Conservation (phyloP, 1,139 yeast species). For the Zhuliangozyma parablackwelliae region DNA sequence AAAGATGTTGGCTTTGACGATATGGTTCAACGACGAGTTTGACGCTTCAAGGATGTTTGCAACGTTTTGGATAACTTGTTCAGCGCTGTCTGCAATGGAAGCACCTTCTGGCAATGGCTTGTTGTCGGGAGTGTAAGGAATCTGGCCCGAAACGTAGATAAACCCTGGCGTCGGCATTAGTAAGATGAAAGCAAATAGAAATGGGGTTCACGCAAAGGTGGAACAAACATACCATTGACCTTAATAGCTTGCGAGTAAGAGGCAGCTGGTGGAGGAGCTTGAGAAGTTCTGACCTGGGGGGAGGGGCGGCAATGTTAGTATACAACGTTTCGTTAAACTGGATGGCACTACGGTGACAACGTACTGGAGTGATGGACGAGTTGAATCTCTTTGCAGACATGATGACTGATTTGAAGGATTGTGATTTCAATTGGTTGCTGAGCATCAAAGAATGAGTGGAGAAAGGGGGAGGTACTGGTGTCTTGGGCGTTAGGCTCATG, state of each 20-base stretch:
- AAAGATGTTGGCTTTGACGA: conserved; percentile 83
- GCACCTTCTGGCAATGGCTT: conserved; percentile 70
- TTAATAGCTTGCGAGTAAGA: conserved; percentile 92
- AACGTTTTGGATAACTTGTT: conserved; percentile 77
- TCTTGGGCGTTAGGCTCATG: too few relatives aligned
- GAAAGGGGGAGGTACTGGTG: background rate
- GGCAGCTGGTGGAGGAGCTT: conserved; percentile 95
- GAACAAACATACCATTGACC: conserved; percentile 60
- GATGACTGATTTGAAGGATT: conserved; percentile 16
- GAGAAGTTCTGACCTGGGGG: conserved; percentile 54
- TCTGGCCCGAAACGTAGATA: conserved; percentile 91
- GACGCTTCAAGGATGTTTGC: conserved; percentile 74
- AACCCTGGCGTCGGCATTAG: conserved; percentile 41
- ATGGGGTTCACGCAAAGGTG: too few relatives aligned
- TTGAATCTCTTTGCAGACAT: conserved; percentile 21
- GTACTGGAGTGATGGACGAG: conserved; percentile 44
- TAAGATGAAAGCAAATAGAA: background rate
- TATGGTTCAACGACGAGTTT: conserved; percentile 73
- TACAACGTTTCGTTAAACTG: background rate
- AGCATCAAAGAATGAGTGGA: conserved; percentile 12
- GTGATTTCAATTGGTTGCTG: conserved; percentile 17
- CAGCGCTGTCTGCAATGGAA: conserved; percentile 72
- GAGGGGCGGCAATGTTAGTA: conserved; percentile 33
- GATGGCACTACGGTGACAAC: conserved; percentile 13
- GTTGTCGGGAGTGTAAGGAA: conserved; percentile 83